phyloP scores from a whole-genome alignment of 192 early-diverging fungal genomes.

The Backusella parvicylindrica region DNA sequence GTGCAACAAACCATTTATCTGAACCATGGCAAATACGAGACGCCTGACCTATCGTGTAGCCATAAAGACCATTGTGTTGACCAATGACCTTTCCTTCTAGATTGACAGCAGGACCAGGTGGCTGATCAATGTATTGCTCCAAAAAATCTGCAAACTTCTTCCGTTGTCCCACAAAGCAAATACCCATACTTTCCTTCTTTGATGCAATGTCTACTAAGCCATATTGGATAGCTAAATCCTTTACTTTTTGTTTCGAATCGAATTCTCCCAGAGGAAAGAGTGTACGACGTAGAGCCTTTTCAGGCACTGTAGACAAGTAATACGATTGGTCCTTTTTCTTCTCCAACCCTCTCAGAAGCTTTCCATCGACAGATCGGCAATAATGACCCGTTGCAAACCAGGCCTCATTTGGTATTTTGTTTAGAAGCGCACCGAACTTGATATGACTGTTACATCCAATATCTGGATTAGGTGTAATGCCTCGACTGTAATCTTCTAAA shows the following conservation, averaged over 20 bases:
- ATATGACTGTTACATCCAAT: slow-evolving; percentile 86
- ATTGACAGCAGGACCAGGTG: slow-evolving; percentile 28
- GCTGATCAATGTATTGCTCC: slow-evolving; percentile 29
- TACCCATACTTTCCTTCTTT: slow-evolving; percentile 91
- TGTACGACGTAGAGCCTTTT: slow-evolving; percentile 36
- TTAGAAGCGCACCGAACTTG: slow-evolving; percentile 90
- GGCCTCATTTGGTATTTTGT: slow-evolving; percentile 28
- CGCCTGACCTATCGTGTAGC: slow-evolving; percentile 81
- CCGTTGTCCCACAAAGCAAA: slow-evolving; percentile 91
- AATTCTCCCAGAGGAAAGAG: slow-evolving; percentile 84
- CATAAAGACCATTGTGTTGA: slow-evolving; percentile 62
- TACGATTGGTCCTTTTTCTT: slow-evolving; percentile 91
- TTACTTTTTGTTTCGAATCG: slow-evolving; percentile 66
- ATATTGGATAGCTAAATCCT: slow-evolving; percentile 54
- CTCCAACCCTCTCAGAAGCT: slow-evolving; percentile 55
- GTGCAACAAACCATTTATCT: slow-evolving; percentile 71
- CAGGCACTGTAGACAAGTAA: slow-evolving; percentile 71
- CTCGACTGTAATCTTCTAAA: slow-evolving; percentile 65
- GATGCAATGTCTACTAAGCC: slow-evolving; percentile 57
- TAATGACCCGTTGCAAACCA: slow-evolving; percentile 54
- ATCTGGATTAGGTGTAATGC: slow-evolving; percentile 91
- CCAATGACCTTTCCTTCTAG: slow-evolving; percentile 34
- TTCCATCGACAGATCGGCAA: slow-evolving; percentile 39
- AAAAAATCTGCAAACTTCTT: slow-evolving; percentile 71
- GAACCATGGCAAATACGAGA: slow-evolving; percentile 59